phyloP scores from a whole-genome alignment of 441 rosid species.

The Pelargonium cotyledonis region DNA sequence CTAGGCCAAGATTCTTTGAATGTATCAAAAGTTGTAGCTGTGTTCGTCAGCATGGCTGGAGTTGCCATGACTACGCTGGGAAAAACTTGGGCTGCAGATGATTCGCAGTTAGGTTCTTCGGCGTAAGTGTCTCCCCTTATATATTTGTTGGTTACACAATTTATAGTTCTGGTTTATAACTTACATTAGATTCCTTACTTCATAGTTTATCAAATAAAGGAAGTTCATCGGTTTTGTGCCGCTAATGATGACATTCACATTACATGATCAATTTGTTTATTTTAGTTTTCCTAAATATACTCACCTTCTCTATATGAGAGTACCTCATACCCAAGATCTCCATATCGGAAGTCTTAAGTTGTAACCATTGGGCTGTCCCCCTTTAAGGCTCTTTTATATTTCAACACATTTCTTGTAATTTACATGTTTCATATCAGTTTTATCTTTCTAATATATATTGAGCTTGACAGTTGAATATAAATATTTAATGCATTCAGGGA shows the following conservation, averaged over 20 bases:
- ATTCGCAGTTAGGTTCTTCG: conserved; percentile 48
- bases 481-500: conserved; percentile 46
- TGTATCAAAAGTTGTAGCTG: conserved; percentile 76
- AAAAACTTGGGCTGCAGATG: conserved; percentile 95
- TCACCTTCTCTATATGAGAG: neutral
- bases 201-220: too few species aligned
- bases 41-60: conserved; percentile 86
- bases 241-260: too few species aligned
- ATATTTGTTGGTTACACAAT: neutral
- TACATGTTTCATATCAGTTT: conserved; percentile 13
- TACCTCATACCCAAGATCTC: neutral
- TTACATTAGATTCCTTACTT: too few species aligned
- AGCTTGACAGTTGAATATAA: conserved; percentile 46
- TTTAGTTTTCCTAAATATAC: too few species aligned
- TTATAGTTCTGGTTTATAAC: neutral
- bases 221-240: too few species aligned
- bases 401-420: conserved; percentile 22
- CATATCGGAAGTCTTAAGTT: neutral
- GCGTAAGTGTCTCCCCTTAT: conserved; percentile 35
- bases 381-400: conserved; percentile 10
- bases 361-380: neutral
- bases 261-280: too few species aligned
- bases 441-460: conserved; percentile 23
- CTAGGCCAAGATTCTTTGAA: conserved; percentile 87
- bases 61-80: conserved; percentile 96